phyloP scores from a whole-genome alignment of 108 stramenopile species.

The Skeletonema menzelii region DNA sequence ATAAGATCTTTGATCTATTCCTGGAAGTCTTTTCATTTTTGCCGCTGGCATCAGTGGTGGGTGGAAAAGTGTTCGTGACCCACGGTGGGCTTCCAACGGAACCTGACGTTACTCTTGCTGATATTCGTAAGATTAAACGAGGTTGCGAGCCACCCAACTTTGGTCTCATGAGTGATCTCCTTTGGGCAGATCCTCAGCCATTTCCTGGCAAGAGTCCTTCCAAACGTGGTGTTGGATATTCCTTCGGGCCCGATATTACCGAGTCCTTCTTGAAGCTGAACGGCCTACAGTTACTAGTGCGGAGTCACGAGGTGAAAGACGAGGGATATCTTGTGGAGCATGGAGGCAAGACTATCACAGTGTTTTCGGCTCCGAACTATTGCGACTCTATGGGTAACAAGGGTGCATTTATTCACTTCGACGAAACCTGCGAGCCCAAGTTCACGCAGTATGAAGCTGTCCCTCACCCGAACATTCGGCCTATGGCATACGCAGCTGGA shows the following conservation, averaged over 20 bases:
- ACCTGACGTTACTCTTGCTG: constrained; percentile 87
- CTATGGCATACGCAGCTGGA: constrained; percentile 98
- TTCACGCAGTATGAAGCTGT: constrained; percentile 90
- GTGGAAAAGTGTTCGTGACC: constrained; percentile 90
- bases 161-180: constrained; percentile 96
- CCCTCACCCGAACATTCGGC: constrained; percentile 94
- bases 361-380: constrained; percentile 99
- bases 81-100: constrained; percentile 93
- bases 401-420: constrained; percentile 96
- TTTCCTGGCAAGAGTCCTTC: constrained; percentile 90
- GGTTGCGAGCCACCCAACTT: constrained; percentile 92
- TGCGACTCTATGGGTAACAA: constrained; percentile 99
- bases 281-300: constrained; percentile 82
- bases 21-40: constrained; percentile 90
- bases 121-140: constrained; percentile 84
- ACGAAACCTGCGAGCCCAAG: constrained; percentile 73
- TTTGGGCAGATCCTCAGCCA: constrained; percentile 99
- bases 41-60: constrained; percentile 88
- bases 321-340: constrained; percentile 99
- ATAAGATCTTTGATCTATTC: constrained; percentile 94
- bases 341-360: constrained; percentile 97
- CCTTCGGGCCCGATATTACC: constrained; percentile 97
- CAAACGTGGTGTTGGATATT: constrained; percentile 96
- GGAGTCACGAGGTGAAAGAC: constrained; percentile 97
- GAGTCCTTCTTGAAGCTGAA: constrained; percentile 84